Conservation (phyloP, 1,284 basidiomycete species). For the Coriolopsis trogii region DNA sequence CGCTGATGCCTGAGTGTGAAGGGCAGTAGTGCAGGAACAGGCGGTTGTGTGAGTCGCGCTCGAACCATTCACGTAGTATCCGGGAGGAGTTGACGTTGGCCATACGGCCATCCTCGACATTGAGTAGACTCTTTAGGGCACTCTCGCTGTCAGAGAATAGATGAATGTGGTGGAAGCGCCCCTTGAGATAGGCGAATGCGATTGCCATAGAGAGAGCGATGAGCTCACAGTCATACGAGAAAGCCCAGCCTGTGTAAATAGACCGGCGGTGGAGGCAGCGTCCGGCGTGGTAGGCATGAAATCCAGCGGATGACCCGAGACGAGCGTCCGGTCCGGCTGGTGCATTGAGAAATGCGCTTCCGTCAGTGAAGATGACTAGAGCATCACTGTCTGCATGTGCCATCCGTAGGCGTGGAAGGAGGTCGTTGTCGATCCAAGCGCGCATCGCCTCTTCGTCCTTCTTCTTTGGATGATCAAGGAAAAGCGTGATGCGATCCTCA, state of each 20-base stretch:
- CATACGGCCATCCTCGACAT: neutral
- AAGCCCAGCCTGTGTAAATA: neutral
- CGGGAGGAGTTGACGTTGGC: neutral
- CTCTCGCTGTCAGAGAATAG: slow-evolving; percentile 6
- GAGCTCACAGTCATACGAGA: slow-evolving; percentile 1
- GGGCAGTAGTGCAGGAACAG: slow-evolving; percentile 7
- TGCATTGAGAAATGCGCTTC: neutral
- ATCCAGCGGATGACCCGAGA: neutral
- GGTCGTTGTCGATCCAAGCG: neutral
- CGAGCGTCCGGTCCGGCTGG: too few species aligned
- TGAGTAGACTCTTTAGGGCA: neutral
- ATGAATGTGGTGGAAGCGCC: neutral
- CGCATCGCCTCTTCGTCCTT: neutral
- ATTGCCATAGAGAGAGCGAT: slow-evolving; percentile 4
- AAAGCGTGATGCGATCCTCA: neutral
- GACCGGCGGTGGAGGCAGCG: neutral
- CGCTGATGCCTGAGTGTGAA: neutral
- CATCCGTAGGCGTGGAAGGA: neutral
- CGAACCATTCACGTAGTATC: slow-evolving; percentile 5
- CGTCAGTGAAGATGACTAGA: slow-evolving; percentile 4
- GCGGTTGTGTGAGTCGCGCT: neutral
- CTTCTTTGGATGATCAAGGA: neutral
- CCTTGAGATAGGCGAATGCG: neutral
- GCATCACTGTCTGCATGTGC: neutral
- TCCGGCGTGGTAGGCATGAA: neutral